These are phyloP conservation scores for Neonectria magnoliae DNA, from an alignment of 2,329 filamentous ascomycete species.

Conservation along the genomic window DNA sequence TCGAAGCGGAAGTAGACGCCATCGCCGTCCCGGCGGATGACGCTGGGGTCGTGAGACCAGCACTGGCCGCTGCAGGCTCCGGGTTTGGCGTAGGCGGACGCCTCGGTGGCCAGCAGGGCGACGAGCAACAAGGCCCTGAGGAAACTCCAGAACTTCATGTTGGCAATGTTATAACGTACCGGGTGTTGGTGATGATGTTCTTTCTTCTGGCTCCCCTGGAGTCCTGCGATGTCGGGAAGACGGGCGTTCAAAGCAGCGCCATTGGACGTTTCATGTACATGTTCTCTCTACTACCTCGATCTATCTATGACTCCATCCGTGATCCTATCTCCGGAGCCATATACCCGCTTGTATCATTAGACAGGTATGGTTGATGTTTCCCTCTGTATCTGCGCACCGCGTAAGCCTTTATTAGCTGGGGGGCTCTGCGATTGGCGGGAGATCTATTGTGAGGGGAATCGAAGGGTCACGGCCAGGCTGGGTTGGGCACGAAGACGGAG, in stretches of 20 bases:
- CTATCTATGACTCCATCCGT: neutral
- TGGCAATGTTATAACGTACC: neutral
- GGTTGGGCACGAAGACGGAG: neutral
- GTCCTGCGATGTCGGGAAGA: neutral
- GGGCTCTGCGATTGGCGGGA: slow-evolving; percentile 25
- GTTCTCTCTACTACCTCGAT: neutral
- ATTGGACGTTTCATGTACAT: neutral
- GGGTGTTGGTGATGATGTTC: neutral
- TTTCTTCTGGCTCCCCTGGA: neutral
- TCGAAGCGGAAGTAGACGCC: slow-evolving; percentile 56
- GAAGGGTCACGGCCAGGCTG: slow-evolving; percentile 13
- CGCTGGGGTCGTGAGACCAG: slow-evolving; percentile 52
- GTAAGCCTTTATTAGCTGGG: neutral
- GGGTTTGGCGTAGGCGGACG: slow-evolving; percentile 53
- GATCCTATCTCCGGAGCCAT: neutral
- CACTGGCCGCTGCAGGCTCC: slow-evolving; percentile 51
- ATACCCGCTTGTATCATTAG: neutral
- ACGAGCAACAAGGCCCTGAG: slow-evolving; percentile 16
- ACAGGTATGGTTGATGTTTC: neutral
- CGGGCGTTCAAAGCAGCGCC: neutral
- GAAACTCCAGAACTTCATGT: slow-evolving; percentile 26
- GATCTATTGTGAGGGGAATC: slow-evolving; percentile 14
- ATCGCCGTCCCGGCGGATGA: slow-evolving; percentile 50
- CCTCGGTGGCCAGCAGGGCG: slow-evolving; percentile 20
- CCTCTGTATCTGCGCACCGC: neutral